Conservation (phyloP, 208 protist species). For the Acanthamoeba divionensis region DNA sequence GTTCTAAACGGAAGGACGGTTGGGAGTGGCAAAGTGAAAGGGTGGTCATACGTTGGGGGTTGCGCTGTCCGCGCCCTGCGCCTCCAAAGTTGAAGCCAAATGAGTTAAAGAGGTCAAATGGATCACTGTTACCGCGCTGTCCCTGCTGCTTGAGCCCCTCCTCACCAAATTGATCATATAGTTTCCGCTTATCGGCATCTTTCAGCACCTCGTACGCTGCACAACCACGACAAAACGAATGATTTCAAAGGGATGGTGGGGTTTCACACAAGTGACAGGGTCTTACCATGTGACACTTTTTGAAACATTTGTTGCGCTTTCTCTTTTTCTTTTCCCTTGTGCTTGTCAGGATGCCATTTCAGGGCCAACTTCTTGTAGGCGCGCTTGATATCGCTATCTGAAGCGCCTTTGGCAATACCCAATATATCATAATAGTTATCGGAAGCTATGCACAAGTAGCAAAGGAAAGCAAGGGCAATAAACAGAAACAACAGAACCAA, state of each 20-base stretch:
- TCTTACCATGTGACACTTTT: conserved; percentile 52
- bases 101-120: conserved; percentile 58
- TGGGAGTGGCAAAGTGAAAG: neutral
- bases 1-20: neutral
- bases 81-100: conserved; percentile 50
- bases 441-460: too few relatives aligned
- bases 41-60: neutral
- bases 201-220: conserved; percentile 77
- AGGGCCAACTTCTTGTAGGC: conserved; percentile 78
- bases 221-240: too few relatives aligned
- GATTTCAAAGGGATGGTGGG: too few relatives aligned
- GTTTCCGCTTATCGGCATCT: conserved; percentile 68
- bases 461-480: too few relatives aligned
- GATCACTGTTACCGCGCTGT: conserved; percentile 65
- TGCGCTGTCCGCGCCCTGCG: neutral
- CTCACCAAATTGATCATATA: conserved; percentile 79
- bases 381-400: conserved; percentile 74
- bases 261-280: too few relatives aligned
- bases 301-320: conserved; percentile 59
- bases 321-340: conserved; percentile 54
- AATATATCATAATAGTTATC: conserved; percentile 74
- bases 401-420: conserved; percentile 63
- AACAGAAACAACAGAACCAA: too few relatives aligned
- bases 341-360: conserved; percentile 80
- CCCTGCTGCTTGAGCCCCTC: conserved; percentile 73